Percentiles rank a stretch among this genome's conserved stretches.
Conservation (phyloP, 2,329 filamentous ascomycete genomes). For the Colletotrichum trifolii region DNA sequence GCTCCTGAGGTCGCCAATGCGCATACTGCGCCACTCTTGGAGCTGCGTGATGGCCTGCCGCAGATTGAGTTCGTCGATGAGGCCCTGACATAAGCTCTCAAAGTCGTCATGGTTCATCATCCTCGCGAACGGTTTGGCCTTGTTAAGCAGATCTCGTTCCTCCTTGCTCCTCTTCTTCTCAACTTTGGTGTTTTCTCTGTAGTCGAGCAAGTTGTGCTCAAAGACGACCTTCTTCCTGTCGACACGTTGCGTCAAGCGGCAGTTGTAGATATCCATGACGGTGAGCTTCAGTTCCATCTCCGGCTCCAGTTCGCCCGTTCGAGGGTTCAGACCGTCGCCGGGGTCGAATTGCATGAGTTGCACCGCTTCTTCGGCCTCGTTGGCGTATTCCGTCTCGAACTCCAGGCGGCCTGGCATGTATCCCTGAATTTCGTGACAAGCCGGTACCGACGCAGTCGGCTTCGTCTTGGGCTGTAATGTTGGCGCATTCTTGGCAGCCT, state of each 20-base stretch:
- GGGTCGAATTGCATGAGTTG: constrained; percentile 99
- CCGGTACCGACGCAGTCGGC: constrained; percentile 92
- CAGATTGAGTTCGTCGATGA: constrained; percentile 91
- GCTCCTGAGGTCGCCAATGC: constrained; percentile 84
- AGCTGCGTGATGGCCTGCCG: constrained; percentile 89
- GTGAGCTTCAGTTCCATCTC: constrained; percentile 98
- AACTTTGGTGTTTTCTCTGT: constrained; percentile 86
- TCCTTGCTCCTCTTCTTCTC: constrained; percentile 98
- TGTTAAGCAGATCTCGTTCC: constrained; percentile 89
- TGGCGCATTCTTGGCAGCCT: constrained; percentile 84
- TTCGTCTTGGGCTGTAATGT: constrained; percentile 92
- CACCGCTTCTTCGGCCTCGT: constrained; percentile 97
- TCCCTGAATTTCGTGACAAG: constrained; percentile 97
- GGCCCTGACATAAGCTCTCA: constrained; percentile 82
- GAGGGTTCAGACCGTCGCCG: constrained; percentile 88
- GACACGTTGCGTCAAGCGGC: constrained; percentile 86
- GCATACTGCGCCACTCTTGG: constrained; percentile 90
- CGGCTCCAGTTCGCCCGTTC: constrained; percentile 87
- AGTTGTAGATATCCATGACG: constrained; percentile 98
- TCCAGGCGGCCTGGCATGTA: constrained; percentile 98
- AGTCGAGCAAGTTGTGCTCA: constrained; percentile 92
- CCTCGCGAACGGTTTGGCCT: constrained; percentile 93
- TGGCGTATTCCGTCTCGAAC: constrained; percentile 97
- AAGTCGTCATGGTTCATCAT: constrained; percentile 98
- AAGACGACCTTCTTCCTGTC: constrained; percentile 98